These are phyloP conservation scores for Polyplosphaeria fusca DNA, from an alignment of 495 filamentous ascomycete species.

Conservation along the genomic window DNA sequence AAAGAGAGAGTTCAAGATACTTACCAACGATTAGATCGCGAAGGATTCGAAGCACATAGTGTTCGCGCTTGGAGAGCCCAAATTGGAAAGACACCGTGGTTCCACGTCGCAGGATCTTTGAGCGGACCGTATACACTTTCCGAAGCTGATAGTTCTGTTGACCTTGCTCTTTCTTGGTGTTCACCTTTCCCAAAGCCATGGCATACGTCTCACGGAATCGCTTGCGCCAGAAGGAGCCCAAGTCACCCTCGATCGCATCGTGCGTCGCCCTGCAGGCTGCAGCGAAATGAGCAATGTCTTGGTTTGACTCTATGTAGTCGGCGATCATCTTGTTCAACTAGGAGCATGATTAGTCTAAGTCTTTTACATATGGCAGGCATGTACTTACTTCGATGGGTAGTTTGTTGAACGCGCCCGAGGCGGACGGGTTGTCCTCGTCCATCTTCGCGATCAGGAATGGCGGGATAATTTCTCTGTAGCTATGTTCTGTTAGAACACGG, in stretches of 20 bases:
- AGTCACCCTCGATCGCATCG: slow-evolving; percentile 37
- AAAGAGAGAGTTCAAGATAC: neutral
- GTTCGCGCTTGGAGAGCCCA: slow-evolving; percentile 21
- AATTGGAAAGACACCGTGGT: slow-evolving; percentile 20
- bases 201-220: slow-evolving; percentile 34
- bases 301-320: slow-evolving; percentile 34
- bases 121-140: slow-evolving; percentile 34
- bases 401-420: slow-evolving; percentile 9
- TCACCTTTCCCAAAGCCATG: neutral
- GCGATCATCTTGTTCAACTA: slow-evolving; percentile 40
- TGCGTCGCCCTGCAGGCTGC: slow-evolving; percentile 30
- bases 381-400: slow-evolving; percentile 18
- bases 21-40: slow-evolving; percentile 36
- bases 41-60: slow-evolving; percentile 31
- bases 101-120: slow-evolving; percentile 23
- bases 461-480: too few relatives aligned
- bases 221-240: slow-evolving; percentile 36
- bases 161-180: slow-evolving; percentile 11
- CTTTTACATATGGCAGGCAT: neutral
- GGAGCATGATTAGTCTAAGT: slow-evolving; percentile 1
- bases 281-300: slow-evolving; percentile 35
- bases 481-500: too few relatives aligned
- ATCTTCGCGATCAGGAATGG: too few relatives aligned
- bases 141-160: slow-evolving; percentile 10
- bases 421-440: too few relatives aligned